Evolutionary conservation across 2,329 filamentous ascomycete genomes (phyloP).

Genomic region (Thermomyces lanuginosus): DNA sequence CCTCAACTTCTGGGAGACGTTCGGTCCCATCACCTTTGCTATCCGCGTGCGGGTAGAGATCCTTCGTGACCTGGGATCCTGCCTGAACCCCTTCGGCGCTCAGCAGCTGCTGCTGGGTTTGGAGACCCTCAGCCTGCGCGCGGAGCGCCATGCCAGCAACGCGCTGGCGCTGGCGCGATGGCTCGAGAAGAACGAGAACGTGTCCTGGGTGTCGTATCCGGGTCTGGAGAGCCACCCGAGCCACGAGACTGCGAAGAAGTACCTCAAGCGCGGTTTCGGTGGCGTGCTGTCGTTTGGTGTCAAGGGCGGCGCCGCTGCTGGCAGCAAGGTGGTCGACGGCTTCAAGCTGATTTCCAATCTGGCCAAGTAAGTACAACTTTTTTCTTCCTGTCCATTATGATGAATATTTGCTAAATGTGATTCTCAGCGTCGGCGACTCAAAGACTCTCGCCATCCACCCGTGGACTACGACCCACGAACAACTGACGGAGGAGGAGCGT

Average conservation of each 20-base stretch:
- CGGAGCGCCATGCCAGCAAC: slow-evolving; percentile 75
- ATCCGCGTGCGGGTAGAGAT: slow-evolving; percentile 80
- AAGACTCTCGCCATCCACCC: slow-evolving; percentile 93
- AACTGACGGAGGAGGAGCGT: slow-evolving; percentile 71
- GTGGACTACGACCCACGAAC: slow-evolving; percentile 89
- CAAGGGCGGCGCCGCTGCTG: slow-evolving; percentile 70
- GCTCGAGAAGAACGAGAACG: slow-evolving; percentile 67
- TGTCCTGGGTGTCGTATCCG: slow-evolving; percentile 87
- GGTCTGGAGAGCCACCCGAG: slow-evolving; percentile 68
- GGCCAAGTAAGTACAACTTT: slow-evolving; percentile 54
- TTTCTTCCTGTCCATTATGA: slow-evolving; percentile 1
- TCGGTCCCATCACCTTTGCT: slow-evolving; percentile 65
- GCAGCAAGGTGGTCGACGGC: slow-evolving; percentile 75
- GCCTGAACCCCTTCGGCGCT: slow-evolving; percentile 76
- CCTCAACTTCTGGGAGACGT: slow-evolving; percentile 82
- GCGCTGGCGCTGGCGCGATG: slow-evolving; percentile 63
- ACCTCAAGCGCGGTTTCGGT: slow-evolving; percentile 68
- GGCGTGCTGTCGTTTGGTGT: slow-evolving; percentile 89
- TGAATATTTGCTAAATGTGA: slow-evolving; percentile 5
- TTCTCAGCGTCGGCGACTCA: slow-evolving; percentile 59
- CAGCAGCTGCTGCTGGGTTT: slow-evolving; percentile 80
- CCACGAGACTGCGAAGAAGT: slow-evolving; percentile 70
- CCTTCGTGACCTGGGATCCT: slow-evolving; percentile 67
- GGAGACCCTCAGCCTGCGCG: slow-evolving; percentile 76
- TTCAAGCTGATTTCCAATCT: slow-evolving; percentile 94